Evolutionary conservation across 2,329 filamentous ascomycete genomes (phyloP), one percentile per base, ranked within the genome.

Genomic region (Botryotinia calthae): DNA sequence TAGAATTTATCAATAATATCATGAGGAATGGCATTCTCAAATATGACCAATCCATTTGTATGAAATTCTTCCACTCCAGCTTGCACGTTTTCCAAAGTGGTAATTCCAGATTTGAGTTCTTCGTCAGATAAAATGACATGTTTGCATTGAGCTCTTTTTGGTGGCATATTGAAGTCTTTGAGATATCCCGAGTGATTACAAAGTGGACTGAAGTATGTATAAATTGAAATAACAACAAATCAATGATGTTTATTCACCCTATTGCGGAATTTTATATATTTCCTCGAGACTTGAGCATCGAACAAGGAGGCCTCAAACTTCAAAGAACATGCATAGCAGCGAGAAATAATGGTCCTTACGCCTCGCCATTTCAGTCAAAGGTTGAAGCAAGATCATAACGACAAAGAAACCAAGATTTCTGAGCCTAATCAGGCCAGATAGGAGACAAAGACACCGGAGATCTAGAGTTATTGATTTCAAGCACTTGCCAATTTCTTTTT

Each of bases 1-100:
- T 67, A 37, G 4, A 71, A 72, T 34, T 34, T 65, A 18, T 73
- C 72, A 51, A 73, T 31, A 22, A 66, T 31, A 31, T 65, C 31
- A 22, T 34, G 20, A n/a, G 68, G 42, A 54, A 73, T 62, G 16
- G 72, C 72, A 54, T 73, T 73, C 22, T 72, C 67, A 37, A 73
- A 28, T 37, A 73, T 42, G 1, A 67, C 62, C 4, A 73, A 42
- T 3, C 72, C 72, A 54, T 73, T 54, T 12, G 31, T 72, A 14
- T 71, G 54, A 7, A 65, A 73, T 42, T 71, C 37, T 22, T 73
- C 34, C 5, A 73, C 46, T n/a, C 71, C 71, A n/a, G 37, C 46
- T 48, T 73, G 71, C 37, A 73, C 20, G 4, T 42, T n/a, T 1
- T 73, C 71, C 25, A 40, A 58, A 18, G 46, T 44, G 25, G 71